Evolutionary conservation across 768 basidiomycete species (phyloP).

Genomic region (Macrocybe gigantea): DNA sequence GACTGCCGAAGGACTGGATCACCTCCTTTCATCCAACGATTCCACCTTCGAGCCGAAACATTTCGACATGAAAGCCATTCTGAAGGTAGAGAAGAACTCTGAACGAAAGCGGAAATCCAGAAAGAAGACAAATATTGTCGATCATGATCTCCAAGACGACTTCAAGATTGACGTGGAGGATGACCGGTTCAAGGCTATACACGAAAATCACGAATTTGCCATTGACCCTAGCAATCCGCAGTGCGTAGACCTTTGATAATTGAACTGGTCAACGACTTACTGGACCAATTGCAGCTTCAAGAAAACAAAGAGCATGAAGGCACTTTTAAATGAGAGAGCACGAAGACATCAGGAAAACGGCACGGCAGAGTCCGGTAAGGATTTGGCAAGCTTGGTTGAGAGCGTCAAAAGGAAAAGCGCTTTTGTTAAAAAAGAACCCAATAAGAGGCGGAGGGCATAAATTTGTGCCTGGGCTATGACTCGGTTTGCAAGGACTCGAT

Average conservation of each 20-base stretch:
- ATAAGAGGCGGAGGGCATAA: too few relatives aligned
- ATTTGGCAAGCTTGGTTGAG: conserved; percentile 67
- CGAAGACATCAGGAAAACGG: conserved; percentile 25
- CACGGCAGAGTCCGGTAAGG: conserved; percentile 18
- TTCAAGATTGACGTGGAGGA: conserved; percentile 85
- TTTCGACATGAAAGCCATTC: conserved; percentile 85
- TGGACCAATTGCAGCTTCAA: conserved; percentile 57
- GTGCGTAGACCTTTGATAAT: conserved; percentile 42
- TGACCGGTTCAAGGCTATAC: conserved; percentile 79
- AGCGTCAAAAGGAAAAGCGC: conserved; percentile 79
- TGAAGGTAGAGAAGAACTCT: conserved; percentile 72
- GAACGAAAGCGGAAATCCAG: conserved; percentile 36
- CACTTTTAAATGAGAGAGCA: conserved; percentile 68
- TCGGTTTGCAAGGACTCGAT: not conserved
- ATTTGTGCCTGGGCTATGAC: too few relatives aligned
- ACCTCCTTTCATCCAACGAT: conserved; percentile 54
- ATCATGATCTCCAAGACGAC: conserved; percentile 67
- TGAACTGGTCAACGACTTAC: not conserved
- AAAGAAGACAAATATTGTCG: conserved; percentile 34
- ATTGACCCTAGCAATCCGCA: conserved; percentile 95
- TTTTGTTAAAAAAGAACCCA: too few relatives aligned
- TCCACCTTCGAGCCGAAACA: conserved; percentile 58
- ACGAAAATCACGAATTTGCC: conserved; percentile 88
- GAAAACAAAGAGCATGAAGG: conserved; percentile 87
- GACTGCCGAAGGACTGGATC: conserved; percentile 60